phyloP scores from a whole-genome alignment of 306 rosid genomes.

The Crotalaria pallida region DNA sequence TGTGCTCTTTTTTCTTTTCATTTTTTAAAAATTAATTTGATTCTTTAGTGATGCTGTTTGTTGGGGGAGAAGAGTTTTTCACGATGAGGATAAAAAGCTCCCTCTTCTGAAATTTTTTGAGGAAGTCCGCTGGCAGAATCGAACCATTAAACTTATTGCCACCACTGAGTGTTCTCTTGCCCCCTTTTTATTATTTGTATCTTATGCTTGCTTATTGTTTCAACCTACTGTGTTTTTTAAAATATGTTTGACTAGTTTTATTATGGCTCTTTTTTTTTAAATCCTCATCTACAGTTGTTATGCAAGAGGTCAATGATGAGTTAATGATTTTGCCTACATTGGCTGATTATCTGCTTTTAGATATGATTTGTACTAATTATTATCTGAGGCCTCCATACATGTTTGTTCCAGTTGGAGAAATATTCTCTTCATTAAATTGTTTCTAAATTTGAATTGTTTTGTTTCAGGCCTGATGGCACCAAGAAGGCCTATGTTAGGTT shows the following conservation, averaged over 20 bases:
- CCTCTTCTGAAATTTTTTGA: constrained; percentile 53
- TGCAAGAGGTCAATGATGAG: not conserved
- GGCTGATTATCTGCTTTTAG: constrained; percentile 10
- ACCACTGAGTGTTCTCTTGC: constrained; percentile 33
- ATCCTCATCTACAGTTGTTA: not conserved
- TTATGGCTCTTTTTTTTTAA: not conserved
- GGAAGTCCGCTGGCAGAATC: constrained; percentile 52
- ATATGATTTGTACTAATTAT: not conserved
- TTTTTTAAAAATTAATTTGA: no score
- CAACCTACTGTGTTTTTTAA: not conserved
- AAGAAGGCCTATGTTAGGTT: constrained; percentile 87
- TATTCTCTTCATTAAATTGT: no score
- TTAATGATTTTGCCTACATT: constrained; percentile 11
- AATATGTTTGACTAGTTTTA: no score
- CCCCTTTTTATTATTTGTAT: not conserved
- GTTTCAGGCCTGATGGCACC: constrained; percentile 85
- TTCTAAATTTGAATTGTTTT: not conserved
- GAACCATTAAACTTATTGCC: constrained; percentile 40
- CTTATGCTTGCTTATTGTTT: no score
- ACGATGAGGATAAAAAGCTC: constrained; percentile 49
- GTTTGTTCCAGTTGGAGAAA: no score
- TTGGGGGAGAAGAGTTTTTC: constrained; percentile 27
- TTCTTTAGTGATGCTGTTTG: no score
- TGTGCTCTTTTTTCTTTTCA: no score
- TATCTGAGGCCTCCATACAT: constrained; percentile 18